Percentiles rank a stretch among this genome's conserved stretches.
Conservation (phyloP, 2,329 filamentous ascomycete species). For the Hymenoscyphus salicellus region DNA sequence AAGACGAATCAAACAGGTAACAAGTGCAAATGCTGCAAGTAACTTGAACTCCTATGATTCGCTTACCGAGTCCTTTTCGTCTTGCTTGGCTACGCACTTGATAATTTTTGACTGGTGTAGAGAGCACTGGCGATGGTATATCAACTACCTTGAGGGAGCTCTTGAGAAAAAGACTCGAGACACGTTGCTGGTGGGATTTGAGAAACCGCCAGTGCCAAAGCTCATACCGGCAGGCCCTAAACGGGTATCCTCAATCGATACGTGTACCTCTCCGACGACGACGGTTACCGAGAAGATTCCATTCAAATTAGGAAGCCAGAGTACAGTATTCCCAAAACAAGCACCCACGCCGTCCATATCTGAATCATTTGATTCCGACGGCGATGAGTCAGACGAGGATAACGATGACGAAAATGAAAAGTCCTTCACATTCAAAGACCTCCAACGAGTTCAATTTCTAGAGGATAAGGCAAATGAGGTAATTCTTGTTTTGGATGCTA, state of each 20-base stretch:
- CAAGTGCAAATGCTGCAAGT: neutral
- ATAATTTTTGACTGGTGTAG: slow-evolving; percentile 38
- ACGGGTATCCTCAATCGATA: neutral
- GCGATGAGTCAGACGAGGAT: neutral
- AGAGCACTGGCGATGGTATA: slow-evolving; percentile 45
- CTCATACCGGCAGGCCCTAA: neutral
- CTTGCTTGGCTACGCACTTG: slow-evolving; percentile 34
- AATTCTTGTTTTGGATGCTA: neutral
- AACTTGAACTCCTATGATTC: neutral
- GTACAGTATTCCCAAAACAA: no score
- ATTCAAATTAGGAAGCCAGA: no score
- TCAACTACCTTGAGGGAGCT: slow-evolving; percentile 38
- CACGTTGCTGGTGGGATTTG: neutral
- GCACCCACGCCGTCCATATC: no score
- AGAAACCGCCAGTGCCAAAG: no score
- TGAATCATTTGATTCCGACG: no score
- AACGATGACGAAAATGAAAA: neutral
- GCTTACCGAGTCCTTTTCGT: neutral
- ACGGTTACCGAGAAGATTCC: no score
- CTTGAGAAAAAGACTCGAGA: slow-evolving; percentile 24
- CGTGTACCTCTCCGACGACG: no score
- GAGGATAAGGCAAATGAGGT: neutral
- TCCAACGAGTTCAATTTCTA: neutral
- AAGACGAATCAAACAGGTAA: neutral
- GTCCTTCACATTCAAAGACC: neutral